Evolutionary conservation across 2,329 filamentous ascomycete species (phyloP).

Genomic region (Coniochaeta sp.): DNA sequence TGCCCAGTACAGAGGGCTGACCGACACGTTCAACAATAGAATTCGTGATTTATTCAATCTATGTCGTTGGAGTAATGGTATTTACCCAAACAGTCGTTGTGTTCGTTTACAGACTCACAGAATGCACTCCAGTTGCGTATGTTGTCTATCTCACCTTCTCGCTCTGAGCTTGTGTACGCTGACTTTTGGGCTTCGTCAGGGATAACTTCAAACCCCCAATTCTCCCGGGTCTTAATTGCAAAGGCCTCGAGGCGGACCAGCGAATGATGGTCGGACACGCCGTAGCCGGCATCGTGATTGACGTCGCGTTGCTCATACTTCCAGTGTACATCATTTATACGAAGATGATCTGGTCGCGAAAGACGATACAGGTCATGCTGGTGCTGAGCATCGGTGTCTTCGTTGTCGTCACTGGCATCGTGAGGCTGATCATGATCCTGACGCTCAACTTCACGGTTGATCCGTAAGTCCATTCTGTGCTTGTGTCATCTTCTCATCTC

Average conservation of each 20-base stretch:
- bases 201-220: constrained; percentile 12
- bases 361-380: constrained; percentile 24
- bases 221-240: constrained; percentile 17
- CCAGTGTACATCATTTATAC: constrained; percentile 28
- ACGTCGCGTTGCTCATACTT: constrained; percentile 24
- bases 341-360: constrained; percentile 26
- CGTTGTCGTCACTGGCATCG: constrained; percentile 26
- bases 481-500: not conserved
- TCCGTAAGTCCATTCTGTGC: constrained; percentile 18
- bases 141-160: not conserved
- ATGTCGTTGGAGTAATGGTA: constrained; percentile 9
- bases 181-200: not conserved
- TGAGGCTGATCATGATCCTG: constrained; percentile 27
- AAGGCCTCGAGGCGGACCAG: constrained; percentile 12
- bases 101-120: constrained; percentile 12
- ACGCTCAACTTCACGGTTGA: constrained; percentile 20
- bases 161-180: not conserved
- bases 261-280: constrained; percentile 25
- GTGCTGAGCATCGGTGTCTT: constrained; percentile 29
- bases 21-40: not conserved
- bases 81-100: constrained; percentile 10
- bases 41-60: constrained; percentile 6
- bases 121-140: constrained; percentile 15
- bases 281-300: constrained; percentile 23
- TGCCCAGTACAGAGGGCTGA: not conserved